These are phyloP conservation scores for Backusella liffmaniae DNA, from an alignment of 192 early-diverging fungal species.

Conservation along the genomic window DNA sequence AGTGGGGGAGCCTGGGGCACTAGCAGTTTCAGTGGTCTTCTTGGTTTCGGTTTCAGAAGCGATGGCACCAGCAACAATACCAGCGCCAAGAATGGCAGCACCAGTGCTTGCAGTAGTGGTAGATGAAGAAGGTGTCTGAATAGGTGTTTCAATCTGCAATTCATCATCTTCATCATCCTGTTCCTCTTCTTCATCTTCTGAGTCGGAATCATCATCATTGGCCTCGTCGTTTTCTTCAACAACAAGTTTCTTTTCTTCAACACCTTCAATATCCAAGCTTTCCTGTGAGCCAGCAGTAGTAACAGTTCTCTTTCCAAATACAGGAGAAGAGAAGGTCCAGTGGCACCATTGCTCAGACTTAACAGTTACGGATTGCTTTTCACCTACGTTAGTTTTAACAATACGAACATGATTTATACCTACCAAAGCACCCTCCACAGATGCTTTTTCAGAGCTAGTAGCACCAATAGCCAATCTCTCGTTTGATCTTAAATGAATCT, in stretches of 20 bases:
- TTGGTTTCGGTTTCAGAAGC: neutral
- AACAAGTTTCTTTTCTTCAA: neutral
- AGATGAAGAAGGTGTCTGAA: slow-evolving; percentile 5
- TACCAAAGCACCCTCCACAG: slow-evolving; percentile 17
- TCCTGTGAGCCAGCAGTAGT: neutral
- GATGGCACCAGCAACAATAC: neutral
- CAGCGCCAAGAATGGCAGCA: slow-evolving; percentile 1
- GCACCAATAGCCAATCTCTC: slow-evolving; percentile 16
- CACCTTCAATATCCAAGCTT: neutral
- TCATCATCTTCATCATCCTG: neutral
- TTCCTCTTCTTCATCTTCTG: slow-evolving; percentile 1
- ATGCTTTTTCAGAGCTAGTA: neutral
- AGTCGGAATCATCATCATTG: neutral
- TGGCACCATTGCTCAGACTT: slow-evolving; percentile 27
- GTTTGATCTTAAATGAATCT: slow-evolving; percentile 25
- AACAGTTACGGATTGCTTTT: neutral
- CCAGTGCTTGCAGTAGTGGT: neutral
- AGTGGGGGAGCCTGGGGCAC: neutral
- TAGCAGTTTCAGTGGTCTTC: neutral
- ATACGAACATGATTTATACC: slow-evolving; percentile 19
- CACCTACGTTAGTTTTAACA: slow-evolving; percentile 4
- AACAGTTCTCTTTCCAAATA: slow-evolving; percentile 7
- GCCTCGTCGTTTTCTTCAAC: slow-evolving; percentile 1
- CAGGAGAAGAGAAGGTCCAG: slow-evolving; percentile 22
- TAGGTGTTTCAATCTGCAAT: neutral